These are phyloP conservation scores for Fibroporia radiculosa DNA, from an alignment of 768 basidiomycete species.

Conservation along the genomic window DNA sequence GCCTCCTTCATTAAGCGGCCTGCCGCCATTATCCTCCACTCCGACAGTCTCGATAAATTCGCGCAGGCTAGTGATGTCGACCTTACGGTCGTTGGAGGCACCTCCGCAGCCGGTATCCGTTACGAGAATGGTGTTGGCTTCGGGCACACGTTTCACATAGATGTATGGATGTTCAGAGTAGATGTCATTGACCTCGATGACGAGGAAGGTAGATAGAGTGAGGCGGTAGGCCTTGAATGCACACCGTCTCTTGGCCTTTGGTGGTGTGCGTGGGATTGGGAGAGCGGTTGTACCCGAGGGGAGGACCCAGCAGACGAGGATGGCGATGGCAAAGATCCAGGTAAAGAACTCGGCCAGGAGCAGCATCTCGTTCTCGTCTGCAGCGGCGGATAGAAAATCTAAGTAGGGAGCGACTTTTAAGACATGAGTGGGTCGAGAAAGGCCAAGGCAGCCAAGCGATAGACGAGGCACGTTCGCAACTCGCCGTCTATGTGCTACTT, in stretches of 20 bases:
- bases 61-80: slow-evolving; percentile 35
- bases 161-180: slow-evolving; percentile 49
- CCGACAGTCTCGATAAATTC: slow-evolving; percentile 41
- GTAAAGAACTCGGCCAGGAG: slow-evolving; percentile 5
- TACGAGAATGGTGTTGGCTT: slow-evolving; percentile 35
- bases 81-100: slow-evolving; percentile 30
- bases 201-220: slow-evolving; percentile 31
- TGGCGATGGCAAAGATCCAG: slow-evolving; percentile 3
- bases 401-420: neutral
- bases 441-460: slow-evolving; percentile 1
- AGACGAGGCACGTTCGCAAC: slow-evolving; percentile 1
- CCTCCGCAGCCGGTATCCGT: slow-evolving; percentile 54
- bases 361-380: slow-evolving; percentile 1
- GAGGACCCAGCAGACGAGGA: slow-evolving; percentile 1
- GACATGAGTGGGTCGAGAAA: neutral
- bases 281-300: neutral
- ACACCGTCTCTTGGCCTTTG: no score
- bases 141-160: slow-evolving; percentile 38
- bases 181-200: slow-evolving; percentile 44
- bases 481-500: neutral
- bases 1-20: slow-evolving; percentile 36
- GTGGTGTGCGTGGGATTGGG: neutral
- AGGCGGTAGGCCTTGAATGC: slow-evolving; percentile 31
- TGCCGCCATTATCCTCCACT: slow-evolving; percentile 33
- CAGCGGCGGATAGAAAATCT: neutral